Conservation (phyloP, 345 rosid genomes). For the Pistacia vera region DNA sequence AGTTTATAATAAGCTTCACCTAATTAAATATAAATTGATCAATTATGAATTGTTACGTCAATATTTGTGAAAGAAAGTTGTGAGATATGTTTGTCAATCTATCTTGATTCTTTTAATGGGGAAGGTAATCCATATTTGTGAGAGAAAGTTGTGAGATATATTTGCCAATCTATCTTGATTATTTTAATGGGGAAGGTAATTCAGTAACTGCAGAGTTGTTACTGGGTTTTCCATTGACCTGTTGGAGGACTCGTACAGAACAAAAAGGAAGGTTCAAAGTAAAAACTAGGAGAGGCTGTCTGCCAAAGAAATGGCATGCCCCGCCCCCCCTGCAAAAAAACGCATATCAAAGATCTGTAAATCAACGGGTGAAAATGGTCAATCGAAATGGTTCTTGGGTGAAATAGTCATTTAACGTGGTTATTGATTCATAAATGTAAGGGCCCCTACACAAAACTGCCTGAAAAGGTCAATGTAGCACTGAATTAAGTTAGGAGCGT, state of each 20-base stretch:
- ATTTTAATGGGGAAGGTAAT: background rate
- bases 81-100: too few species aligned
- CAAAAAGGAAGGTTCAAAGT: slow-evolving; percentile 11
- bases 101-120: too few species aligned
- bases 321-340: background rate
- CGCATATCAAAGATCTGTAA: background rate
- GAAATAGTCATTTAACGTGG: slow-evolving; percentile 1
- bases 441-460: slow-evolving; percentile 21
- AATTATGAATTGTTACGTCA: too few species aligned
- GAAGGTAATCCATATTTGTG: too few species aligned
- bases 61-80: too few species aligned
- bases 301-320: slow-evolving; percentile 11
- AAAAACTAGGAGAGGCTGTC: slow-evolving; percentile 13
- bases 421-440: slow-evolving; percentile 8
- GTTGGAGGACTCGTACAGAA: background rate
- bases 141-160: too few species aligned
- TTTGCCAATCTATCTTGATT: too few species aligned
- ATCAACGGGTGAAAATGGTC: background rate
- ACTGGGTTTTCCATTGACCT: background rate
- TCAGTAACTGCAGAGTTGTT: background rate
- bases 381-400: background rate
- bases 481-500: slow-evolving; percentile 24
- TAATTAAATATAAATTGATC: too few species aligned
- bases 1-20: too few species aligned
- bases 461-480: background rate